Conservation (phyloP, 1,284 basidiomycete species). For the Pholiota adiposa region DNA sequence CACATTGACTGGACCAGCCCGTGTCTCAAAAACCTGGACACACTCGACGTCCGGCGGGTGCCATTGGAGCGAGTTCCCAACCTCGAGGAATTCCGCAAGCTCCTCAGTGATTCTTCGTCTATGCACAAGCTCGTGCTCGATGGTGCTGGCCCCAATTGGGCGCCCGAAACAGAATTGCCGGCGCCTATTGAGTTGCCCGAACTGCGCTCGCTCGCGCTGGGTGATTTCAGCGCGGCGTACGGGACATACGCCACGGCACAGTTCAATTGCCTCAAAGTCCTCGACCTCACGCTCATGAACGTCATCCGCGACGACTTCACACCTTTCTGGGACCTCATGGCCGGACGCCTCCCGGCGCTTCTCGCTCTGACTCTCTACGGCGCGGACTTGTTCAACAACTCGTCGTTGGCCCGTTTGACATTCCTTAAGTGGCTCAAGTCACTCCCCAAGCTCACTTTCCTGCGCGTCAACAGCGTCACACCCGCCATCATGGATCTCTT, state of each 20-base stretch:
- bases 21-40: constrained; percentile 52
- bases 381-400: constrained; percentile 35
- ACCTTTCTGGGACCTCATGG: constrained; percentile 46
- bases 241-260: constrained; percentile 48
- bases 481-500: constrained; percentile 48
- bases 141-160: constrained; percentile 55
- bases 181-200: constrained; percentile 46
- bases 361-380: constrained; percentile 53
- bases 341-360: constrained; percentile 49
- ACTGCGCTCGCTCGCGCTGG: constrained; percentile 55
- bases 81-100: constrained; percentile 49
- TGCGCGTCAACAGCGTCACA: constrained; percentile 48
- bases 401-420: constrained; percentile 24
- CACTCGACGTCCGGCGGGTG: constrained; percentile 64
- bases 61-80: constrained; percentile 51
- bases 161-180: constrained; percentile 21
- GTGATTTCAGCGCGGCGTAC: constrained; percentile 52
- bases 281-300: constrained; percentile 57
- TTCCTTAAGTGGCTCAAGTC: constrained; percentile 54
- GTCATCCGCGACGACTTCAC: constrained; percentile 53
- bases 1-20: constrained; percentile 57
- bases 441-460: constrained; percentile 54
- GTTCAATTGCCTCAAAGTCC: constrained; percentile 54
- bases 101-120: constrained; percentile 51
- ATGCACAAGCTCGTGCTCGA: constrained; percentile 59